Evolutionary conservation across 23 red algal species (phyloP).

Genomic region (Agarophyton chilense): DNA sequence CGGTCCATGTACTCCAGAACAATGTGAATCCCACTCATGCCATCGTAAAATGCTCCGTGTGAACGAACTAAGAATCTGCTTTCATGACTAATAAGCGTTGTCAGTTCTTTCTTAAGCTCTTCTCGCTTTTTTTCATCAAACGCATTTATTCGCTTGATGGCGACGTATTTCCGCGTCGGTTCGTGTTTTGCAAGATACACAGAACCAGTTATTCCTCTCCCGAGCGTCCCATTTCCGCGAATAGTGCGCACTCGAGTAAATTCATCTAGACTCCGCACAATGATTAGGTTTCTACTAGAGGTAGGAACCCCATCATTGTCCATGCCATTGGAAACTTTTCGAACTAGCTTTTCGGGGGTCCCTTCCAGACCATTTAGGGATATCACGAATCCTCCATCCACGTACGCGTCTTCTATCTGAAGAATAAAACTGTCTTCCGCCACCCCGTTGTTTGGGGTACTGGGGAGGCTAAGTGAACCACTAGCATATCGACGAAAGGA

Average conservation of each 20-base stretch:
- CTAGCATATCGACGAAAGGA: neutral
- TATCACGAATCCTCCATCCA: constrained; percentile 78
- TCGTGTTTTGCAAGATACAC: constrained; percentile 74
- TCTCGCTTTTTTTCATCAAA: constrained; percentile 77
- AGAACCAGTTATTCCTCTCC: constrained; percentile 54
- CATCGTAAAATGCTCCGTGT: constrained; percentile 84
- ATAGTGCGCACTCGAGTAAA: constrained; percentile 43
- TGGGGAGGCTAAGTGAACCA: neutral
- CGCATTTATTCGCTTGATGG: constrained; percentile 81
- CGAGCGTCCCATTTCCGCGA: constrained; percentile 41
- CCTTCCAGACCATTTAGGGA: constrained; percentile 43
- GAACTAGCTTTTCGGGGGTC: constrained; percentile 54
- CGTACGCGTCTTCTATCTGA: constrained; percentile 60
- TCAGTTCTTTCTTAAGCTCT: constrained; percentile 76
- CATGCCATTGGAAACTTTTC: constrained; percentile 56
- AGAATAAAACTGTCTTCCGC: constrained; percentile 71
- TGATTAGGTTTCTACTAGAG: constrained; percentile 69
- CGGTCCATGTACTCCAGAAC: constrained; percentile 88
- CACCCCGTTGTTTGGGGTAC: neutral
- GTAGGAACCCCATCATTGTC: constrained; percentile 63
- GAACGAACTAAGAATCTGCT: constrained; percentile 86
- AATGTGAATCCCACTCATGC: constrained; percentile 52
- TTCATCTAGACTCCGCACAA: constrained; percentile 71
- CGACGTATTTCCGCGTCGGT: constrained; percentile 52
- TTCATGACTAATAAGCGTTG: constrained; percentile 68